Conservation (phyloP, 495 filamentous ascomycete species). For the Friedmanniomyces endolithicus region DNA sequence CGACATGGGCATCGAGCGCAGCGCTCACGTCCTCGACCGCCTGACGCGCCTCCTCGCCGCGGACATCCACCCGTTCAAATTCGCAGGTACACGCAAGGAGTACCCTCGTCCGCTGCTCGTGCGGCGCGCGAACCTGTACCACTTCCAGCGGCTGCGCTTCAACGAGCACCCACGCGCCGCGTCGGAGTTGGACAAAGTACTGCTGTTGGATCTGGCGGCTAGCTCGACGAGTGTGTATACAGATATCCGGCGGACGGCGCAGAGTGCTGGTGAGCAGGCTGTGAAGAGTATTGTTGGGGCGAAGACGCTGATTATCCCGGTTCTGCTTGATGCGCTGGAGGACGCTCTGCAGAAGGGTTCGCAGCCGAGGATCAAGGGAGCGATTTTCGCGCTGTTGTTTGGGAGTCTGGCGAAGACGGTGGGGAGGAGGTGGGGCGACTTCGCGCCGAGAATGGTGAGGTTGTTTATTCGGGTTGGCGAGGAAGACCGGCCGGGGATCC, state of each 20-base stretch:
- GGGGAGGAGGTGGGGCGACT: slow-evolving; percentile 84
- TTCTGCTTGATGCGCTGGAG: slow-evolving; percentile 64
- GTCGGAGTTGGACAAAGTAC: slow-evolving; percentile 66
- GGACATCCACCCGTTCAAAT: slow-evolving; percentile 84
- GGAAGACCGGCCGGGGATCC: slow-evolving; percentile 86
- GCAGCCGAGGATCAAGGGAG: slow-evolving; percentile 83
- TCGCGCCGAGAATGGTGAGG: slow-evolving; percentile 70
- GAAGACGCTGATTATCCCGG: slow-evolving; percentile 74
- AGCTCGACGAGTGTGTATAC: slow-evolving; percentile 91
- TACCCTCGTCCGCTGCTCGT: slow-evolving; percentile 85
- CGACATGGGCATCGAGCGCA: slow-evolving; percentile 90
- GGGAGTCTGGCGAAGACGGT: slow-evolving; percentile 80
- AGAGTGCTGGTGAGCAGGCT: slow-evolving; percentile 82
- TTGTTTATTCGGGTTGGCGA: slow-evolving; percentile 80
- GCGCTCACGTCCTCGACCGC: slow-evolving; percentile 83
- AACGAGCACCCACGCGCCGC: slow-evolving; percentile 78
- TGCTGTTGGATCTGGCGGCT: slow-evolving; percentile 79
- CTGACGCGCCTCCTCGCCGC: slow-evolving; percentile 67
- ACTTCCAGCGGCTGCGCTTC: slow-evolving; percentile 81
- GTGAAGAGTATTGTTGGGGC: slow-evolving; percentile 84
- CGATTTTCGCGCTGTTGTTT: slow-evolving; percentile 76
- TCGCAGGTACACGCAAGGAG: slow-evolving; percentile 79
- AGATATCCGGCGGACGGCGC: slow-evolving; percentile 85
- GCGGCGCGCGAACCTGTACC: slow-evolving; percentile 84
- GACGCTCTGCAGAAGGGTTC: slow-evolving; percentile 73